A percentile compares a stretch with the other conserved stretches of the same genome.
Conservation (phyloP, 108 stramenopile genomes). For the Thalassiosira profunda region DNA sequence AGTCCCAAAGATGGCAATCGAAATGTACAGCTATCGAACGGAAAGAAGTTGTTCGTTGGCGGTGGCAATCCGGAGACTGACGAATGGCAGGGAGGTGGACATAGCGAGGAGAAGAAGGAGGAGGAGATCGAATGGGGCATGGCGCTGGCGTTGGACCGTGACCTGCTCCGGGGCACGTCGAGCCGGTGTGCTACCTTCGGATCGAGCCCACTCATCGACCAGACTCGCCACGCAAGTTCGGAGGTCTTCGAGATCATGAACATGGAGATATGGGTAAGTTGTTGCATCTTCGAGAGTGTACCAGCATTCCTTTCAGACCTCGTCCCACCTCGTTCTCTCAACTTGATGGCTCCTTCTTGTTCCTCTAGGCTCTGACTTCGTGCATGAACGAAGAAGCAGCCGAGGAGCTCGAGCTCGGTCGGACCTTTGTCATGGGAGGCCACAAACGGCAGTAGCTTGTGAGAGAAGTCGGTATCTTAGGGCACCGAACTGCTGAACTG, state of each 20-base stretch:
- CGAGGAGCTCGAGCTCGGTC: conserved; percentile 61
- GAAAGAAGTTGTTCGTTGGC: conserved; percentile 25
- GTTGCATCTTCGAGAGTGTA: background rate
- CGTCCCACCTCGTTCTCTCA: background rate
- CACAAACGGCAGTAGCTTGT: too few species aligned
- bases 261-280: conserved; percentile 35
- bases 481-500: too few species aligned
- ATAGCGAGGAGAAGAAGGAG: background rate
- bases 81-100: background rate
- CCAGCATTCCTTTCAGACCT: background rate
- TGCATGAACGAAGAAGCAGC: conserved; percentile 67
- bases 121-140: conserved; percentile 24
- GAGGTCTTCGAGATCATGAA: conserved; percentile 26
- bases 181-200: conserved; percentile 31
- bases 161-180: conserved; percentile 27
- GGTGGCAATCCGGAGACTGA: conserved; percentile 25
- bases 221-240: background rate
- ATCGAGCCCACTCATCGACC: conserved; percentile 7
- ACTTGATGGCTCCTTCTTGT: background rate
- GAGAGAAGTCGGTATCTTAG: too few species aligned
- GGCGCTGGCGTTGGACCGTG: conserved; percentile 27
- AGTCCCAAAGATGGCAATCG: conserved; percentile 16
- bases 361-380: conserved; percentile 75
- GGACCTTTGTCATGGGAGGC: conserved; percentile 29
- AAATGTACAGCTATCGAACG: conserved; percentile 33